Base-by-base conservation (phyloP, 768 basidiomycete genomes). In the Collybia sordida region DNA sequence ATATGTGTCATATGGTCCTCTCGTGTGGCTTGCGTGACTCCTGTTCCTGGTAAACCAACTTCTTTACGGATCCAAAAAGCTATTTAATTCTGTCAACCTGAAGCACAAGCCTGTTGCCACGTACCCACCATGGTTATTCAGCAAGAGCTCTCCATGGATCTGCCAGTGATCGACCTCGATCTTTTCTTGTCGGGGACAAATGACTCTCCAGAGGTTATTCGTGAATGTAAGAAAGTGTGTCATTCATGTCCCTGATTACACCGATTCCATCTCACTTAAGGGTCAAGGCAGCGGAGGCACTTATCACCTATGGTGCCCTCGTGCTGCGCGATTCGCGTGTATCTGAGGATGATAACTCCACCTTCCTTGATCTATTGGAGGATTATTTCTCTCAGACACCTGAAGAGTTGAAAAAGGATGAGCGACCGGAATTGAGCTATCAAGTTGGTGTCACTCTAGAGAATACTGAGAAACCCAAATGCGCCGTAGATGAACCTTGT, bases 401-500 rank as follows among this genome's bases (percentile, higher is more conserved):
- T 27, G 68, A 70, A 2, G 74, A 72, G 1, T 72, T 98, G 49
- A 74, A 78, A 72, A 74, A 80, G 56, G 95, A 98, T 54, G 86
- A 91, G 63, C 81, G 85, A 15, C 91, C 92, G 0, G 91, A 97
- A 57, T 72, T 91, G 9, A 84, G 88, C 48, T 98, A 93, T 67
- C 95, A 98, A 69, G 85, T 93, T 36, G 94, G 95, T 2, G 93
- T 93, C 4, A 97, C 94, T 4, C 82, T 96, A n/a, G 93, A 95
- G 70, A 93, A 95, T 66, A 98, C 93, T 2, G 95, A 97, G 71
- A 93, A 91, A 60, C 88, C 88, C 31, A 90, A 83, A 64, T 93
- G 90, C 64, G 88, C 90, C 3, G 85, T 82, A 8, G 81, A 93
- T 61, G 86, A 89, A 42, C 83, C 89, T 9, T 98, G 95, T 63